These are phyloP conservation scores for Polygonum maritimum DNA, from an alignment of 148 eudicot genomes.

Conservation along the genomic window DNA sequence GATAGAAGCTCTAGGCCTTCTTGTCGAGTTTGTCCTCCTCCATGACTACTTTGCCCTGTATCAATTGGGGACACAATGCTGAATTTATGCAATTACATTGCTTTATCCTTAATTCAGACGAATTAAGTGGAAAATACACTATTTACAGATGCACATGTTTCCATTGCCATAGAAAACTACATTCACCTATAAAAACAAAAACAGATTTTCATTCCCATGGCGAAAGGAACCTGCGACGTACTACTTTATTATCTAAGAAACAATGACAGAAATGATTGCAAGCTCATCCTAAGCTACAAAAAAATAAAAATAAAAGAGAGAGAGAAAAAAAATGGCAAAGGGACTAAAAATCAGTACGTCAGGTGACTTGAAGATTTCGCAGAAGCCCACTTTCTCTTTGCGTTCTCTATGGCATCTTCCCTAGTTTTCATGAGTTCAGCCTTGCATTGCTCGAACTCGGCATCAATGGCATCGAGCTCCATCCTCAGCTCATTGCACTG, in stretches of 20 bases:
- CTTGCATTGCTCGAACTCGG: conserved; percentile 30
- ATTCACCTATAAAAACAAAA: neutral
- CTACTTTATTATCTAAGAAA: neutral
- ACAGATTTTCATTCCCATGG: neutral
- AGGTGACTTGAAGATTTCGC: conserved; percentile 26
- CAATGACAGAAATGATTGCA: neutral
- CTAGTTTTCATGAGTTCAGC: conserved; percentile 40
- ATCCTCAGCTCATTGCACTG: conserved; percentile 32
- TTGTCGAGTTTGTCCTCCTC: too few species aligned
- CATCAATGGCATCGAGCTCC: conserved; percentile 58
- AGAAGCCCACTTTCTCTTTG: conserved; percentile 43
- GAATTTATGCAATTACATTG: too few species aligned
- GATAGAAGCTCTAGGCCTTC: too few species aligned
- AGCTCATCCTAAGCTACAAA: neutral
- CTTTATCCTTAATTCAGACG: too few species aligned
- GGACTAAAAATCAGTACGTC: neutral
- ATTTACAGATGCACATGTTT: neutral
- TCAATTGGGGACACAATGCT: too few species aligned
- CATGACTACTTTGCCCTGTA: too few species aligned
- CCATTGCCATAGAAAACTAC: neutral
- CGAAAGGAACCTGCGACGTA: neutral
- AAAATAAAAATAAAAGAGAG: neutral
- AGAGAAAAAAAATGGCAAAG: neutral
- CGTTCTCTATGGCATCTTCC: conserved; percentile 48
- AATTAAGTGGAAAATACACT: too few species aligned